A percentile compares a stretch with the other conserved stretches of the same genome.
These are phyloP conservation scores for Sphagnum magellanicum DNA, from an alignment of 228 moss, liverwort and hornwort genomes.

Conservation along the genomic window DNA sequence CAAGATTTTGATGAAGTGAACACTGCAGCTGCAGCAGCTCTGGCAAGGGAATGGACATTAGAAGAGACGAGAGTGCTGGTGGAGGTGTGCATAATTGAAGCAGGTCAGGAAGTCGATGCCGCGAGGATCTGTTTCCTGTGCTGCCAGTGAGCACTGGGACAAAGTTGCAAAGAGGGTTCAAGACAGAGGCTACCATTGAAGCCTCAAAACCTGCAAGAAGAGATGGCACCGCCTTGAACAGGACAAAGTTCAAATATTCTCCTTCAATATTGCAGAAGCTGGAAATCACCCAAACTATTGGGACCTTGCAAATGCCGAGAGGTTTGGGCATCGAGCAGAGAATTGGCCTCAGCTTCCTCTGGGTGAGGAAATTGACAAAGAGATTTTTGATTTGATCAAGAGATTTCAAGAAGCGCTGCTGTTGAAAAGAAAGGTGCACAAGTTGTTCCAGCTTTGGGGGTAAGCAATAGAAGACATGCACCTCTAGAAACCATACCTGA, in stretches of 20 bases:
- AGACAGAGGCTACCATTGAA: conserved; percentile 29
- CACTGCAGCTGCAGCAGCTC: no score
- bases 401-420: conserved; percentile 9
- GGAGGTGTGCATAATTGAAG: conserved; percentile 35
- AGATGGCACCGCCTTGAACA: conserved; percentile 47
- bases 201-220: conserved; percentile 51
- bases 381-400: conserved; percentile 27
- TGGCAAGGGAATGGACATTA: conserved; percentile 56
- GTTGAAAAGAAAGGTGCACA: conserved; percentile 8
- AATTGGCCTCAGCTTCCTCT: conserved; percentile 40
- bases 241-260: conserved; percentile 38
- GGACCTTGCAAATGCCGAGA: conserved; percentile 28
- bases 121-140: conserved; percentile 2
- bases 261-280: conserved; percentile 43
- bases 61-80: conserved; percentile 35
- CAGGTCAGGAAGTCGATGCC: conserved; percentile 18
- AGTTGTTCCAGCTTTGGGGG: no score
- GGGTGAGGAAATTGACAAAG: conserved; percentile 37
- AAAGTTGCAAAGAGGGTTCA: conserved; percentile 26
- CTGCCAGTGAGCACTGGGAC: conserved; percentile 51
- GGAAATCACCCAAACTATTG: conserved; percentile 32
- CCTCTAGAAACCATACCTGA: no score
- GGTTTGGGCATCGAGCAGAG: conserved; percentile 16
- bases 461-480: no score
- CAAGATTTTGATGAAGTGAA: no score